These are phyloP conservation scores for Phalaenopsis aphrodite DNA, from an alignment of 106 monocot genomes.

Conservation along the genomic window DNA sequence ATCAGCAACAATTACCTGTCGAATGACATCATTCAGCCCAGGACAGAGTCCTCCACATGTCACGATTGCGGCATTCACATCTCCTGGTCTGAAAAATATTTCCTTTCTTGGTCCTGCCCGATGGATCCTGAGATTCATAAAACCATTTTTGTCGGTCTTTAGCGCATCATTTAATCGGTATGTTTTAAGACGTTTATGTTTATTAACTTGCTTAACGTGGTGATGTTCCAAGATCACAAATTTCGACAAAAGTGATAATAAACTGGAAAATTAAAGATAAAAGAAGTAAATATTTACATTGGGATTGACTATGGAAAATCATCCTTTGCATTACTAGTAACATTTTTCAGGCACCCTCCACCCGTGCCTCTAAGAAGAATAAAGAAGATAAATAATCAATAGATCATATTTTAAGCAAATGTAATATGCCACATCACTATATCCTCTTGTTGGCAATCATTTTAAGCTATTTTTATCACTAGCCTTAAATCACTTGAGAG, in stretches of 20 bases:
- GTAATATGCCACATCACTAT: neutral
- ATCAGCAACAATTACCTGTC: constrained; percentile 14
- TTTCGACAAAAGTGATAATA: neutral
- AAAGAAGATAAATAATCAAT: neutral
- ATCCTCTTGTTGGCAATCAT: neutral
- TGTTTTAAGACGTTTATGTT: neutral
- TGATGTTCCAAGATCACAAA: neutral
- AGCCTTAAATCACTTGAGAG: neutral
- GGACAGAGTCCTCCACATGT: constrained; percentile 34
- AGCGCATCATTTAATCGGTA: neutral
- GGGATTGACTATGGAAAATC: neutral
- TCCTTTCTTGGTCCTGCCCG: constrained; percentile 29
- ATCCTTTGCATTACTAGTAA: neutral
- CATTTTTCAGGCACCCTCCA: neutral
- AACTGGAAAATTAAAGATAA: neutral
- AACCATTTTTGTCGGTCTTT: neutral
- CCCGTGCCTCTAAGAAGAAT: neutral
- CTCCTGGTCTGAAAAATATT: constrained; percentile 23
- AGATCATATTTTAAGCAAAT: neutral
- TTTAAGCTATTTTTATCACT: neutral
- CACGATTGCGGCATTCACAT: constrained; percentile 29
- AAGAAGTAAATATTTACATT: neutral
- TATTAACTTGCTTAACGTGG: neutral
- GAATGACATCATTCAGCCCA: constrained; percentile 28
- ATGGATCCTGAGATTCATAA: constrained; percentile 20